phyloP scores from a whole-genome alignment of 208 protist genomes.

The Crithidia expoeki region DNA sequence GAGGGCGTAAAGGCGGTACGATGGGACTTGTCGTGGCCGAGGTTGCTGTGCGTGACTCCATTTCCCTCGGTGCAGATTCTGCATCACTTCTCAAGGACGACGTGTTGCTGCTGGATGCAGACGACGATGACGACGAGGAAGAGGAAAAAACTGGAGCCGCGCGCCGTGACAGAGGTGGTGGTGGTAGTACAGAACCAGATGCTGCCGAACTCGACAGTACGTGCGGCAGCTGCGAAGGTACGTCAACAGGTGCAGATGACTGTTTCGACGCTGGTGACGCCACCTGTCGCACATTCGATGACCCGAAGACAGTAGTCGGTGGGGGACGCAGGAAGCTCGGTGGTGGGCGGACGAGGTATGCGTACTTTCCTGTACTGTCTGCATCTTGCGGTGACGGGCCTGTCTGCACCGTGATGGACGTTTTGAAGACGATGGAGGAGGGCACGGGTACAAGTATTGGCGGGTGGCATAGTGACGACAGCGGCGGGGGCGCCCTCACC shows the following conservation, averaged over 20 bases:
- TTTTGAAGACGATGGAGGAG: background rate
- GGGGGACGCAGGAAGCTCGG: background rate
- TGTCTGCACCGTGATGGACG: conserved; percentile 4
- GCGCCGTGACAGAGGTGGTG: background rate
- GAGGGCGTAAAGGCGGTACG: background rate
- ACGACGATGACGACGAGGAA: background rate
- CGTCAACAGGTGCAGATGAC: too few relatives aligned
- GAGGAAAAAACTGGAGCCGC: too few relatives aligned
- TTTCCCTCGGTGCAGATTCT: background rate
- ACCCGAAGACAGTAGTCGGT: background rate
- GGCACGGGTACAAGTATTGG: background rate
- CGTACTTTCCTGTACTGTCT: background rate
- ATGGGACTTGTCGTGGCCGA: background rate
- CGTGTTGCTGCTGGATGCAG: background rate
- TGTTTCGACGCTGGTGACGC: background rate
- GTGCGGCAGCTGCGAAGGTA: too few relatives aligned
- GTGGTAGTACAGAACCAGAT: background rate
- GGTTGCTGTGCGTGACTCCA: background rate
- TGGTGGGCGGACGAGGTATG: background rate
- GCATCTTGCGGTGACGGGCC: background rate
- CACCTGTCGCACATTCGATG: background rate
- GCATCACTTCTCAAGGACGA: background rate
- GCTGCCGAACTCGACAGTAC: too few relatives aligned
- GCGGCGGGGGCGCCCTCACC: conserved; percentile 13
- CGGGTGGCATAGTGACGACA: conserved; percentile 7